phyloP scores from a whole-genome alignment of 495 filamentous ascomycete genomes.

The Mytilinidion resinicola region DNA sequence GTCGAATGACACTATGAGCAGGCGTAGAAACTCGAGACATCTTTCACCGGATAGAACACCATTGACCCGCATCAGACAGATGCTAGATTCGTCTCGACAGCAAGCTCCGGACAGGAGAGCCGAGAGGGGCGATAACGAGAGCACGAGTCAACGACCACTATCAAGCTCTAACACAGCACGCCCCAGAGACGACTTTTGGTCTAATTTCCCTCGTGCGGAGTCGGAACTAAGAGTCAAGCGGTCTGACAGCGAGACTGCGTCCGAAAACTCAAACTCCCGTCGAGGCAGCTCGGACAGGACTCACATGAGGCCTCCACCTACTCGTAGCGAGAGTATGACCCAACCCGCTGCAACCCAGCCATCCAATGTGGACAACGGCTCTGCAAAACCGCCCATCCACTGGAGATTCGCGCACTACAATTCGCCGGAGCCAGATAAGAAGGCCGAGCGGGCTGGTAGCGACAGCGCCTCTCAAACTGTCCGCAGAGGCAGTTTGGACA shows the following conservation, averaged over 20 bases:
- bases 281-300: neutral
- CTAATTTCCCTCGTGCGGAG: too few species aligned
- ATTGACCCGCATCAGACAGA: constrained; percentile 9
- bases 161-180: too few species aligned
- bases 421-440: neutral
- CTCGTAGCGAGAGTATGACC: neutral
- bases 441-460: neutral
- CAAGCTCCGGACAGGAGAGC: neutral
- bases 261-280: neutral
- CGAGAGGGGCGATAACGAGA: neutral
- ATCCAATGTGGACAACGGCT: too few species aligned
- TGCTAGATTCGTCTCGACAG: constrained; percentile 4
- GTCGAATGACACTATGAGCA: neutral
- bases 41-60: neutral
- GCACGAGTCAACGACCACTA: neutral
- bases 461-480: neutral
- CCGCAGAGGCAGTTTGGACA: neutral
- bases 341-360: too few species aligned
- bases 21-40: neutral
- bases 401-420: too few species aligned
- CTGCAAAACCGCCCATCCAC: too few species aligned
- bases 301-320: constrained; percentile 5
- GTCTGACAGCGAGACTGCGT: neutral
- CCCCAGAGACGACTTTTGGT: too few species aligned
- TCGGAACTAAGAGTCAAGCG: too few species aligned